Conservation (phyloP, 2,329 filamentous ascomycete genomes). For the Aspergillus tubingensis region DNA sequence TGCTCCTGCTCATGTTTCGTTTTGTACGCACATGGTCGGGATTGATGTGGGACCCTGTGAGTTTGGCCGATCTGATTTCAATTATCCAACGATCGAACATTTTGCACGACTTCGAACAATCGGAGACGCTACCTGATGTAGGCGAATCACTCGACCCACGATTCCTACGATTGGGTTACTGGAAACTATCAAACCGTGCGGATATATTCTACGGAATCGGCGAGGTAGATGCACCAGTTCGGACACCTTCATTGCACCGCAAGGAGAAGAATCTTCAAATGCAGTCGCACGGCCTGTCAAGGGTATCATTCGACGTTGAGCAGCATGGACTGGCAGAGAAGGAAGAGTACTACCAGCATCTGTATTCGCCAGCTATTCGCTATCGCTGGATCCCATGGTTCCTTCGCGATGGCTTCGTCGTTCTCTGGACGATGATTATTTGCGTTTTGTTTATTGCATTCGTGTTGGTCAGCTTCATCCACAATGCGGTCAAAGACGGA, state of each 20-base stretch:
- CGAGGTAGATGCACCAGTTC: constrained; percentile 56
- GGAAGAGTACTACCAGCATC: constrained; percentile 52
- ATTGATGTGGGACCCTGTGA: constrained; percentile 80
- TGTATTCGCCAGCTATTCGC: constrained; percentile 56
- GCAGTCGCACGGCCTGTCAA: constrained; percentile 35
- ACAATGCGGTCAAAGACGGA: constrained; percentile 64
- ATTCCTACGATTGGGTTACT: constrained; percentile 79
- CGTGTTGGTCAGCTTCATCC: constrained; percentile 76
- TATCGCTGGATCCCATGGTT: constrained; percentile 77
- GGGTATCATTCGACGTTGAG: constrained; percentile 41
- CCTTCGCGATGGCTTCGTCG: constrained; percentile 66
- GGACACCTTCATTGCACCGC: constrained; percentile 45
- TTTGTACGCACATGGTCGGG: constrained; percentile 70
- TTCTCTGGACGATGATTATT: constrained; percentile 64
- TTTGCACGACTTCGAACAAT: constrained; percentile 68
- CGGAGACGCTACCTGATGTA: constrained; percentile 58
- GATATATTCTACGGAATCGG: constrained; percentile 80
- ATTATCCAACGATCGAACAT: constrained; percentile 80
- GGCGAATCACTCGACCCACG: constrained; percentile 56
- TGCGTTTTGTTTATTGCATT: constrained; percentile 68
- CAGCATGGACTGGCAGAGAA: constrained; percentile 36
- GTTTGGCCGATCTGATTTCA: constrained; percentile 76
- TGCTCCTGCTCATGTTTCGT: constrained; percentile 62
- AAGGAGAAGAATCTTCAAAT: constrained; percentile 34
- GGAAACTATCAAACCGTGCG: constrained; percentile 68